Evolutionary conservation across 192 early-diverging fungal species (phyloP).

Genomic region (Phycomyces blakesleeanus): DNA sequence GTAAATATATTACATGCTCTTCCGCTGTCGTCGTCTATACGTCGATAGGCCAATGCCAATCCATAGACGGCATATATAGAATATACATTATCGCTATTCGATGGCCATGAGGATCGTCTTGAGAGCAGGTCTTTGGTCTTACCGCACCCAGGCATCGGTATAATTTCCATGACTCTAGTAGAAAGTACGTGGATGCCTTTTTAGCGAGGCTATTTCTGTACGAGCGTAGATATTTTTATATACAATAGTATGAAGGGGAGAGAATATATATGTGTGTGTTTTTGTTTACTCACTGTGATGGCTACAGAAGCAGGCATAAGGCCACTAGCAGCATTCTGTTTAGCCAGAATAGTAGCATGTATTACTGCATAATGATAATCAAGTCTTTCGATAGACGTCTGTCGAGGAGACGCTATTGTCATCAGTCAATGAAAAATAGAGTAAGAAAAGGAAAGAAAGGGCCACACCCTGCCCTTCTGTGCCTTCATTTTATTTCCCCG

Average conservation of each 20-base stretch:
- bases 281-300: conserved; percentile 58
- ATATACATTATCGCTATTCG: conserved; percentile 76
- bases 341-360: conserved; percentile 65
- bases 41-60: conserved; percentile 73
- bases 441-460: conserved; percentile 4
- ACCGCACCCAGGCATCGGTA: conserved; percentile 84
- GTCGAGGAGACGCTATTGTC: conserved; percentile 11
- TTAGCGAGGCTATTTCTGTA: too few species aligned
- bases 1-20: conserved; percentile 55
- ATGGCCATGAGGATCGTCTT: neutral
- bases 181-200: neutral
- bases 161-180: conserved; percentile 72
- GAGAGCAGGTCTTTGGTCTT: conserved; percentile 13
- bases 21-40: conserved; percentile 77
- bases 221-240: too few species aligned
- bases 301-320: conserved; percentile 86
- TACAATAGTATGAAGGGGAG: too few species aligned
- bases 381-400: conserved; percentile 38
- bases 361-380: conserved; percentile 75
- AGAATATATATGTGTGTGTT: too few species aligned
- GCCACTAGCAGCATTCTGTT: conserved; percentile 75
- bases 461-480: neutral
- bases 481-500: neutral
- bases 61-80: conserved; percentile 82
- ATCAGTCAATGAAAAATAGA: neutral